phyloP scores from a whole-genome alignment of 1,284 basidiomycete species.

The Stereum hirsutum region DNA sequence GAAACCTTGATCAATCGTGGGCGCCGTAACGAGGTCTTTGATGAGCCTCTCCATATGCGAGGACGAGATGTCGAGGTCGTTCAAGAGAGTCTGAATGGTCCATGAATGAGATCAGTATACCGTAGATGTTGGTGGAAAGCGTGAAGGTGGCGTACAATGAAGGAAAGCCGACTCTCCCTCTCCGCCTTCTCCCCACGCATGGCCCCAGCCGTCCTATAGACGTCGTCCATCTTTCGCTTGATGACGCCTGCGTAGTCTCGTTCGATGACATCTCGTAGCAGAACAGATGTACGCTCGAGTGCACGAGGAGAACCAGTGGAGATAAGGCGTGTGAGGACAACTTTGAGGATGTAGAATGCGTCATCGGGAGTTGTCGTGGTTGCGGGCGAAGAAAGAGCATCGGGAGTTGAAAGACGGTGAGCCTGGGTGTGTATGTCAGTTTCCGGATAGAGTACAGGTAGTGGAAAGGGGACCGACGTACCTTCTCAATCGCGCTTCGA shows the following conservation, averaged over 20 bases:
- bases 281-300: slow-evolving; percentile 50
- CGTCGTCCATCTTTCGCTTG: slow-evolving; percentile 77
- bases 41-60: slow-evolving; percentile 79
- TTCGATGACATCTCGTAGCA: slow-evolving; percentile 69
- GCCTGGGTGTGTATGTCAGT: slow-evolving; percentile 34
- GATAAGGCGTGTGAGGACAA: slow-evolving; percentile 67
- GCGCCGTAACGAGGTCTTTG: slow-evolving; percentile 54
- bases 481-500: slow-evolving; percentile 84
- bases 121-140: neutral
- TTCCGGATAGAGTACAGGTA: slow-evolving; percentile 2
- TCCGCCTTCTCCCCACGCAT: slow-evolving; percentile 66
- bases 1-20: slow-evolving; percentile 63
- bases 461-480: slow-evolving; percentile 17
- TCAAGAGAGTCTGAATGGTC: slow-evolving; percentile 76
- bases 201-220: slow-evolving; percentile 57
- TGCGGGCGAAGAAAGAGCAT: slow-evolving; percentile 53
- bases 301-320: slow-evolving; percentile 61
- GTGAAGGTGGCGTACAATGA: slow-evolving; percentile 53
- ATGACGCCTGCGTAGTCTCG: slow-evolving; percentile 73
- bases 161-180: slow-evolving; percentile 66
- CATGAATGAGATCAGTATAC: neutral
- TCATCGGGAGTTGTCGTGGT: slow-evolving; percentile 82
- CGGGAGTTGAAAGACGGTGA: slow-evolving; percentile 58
- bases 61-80: slow-evolving; percentile 83
- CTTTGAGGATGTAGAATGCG: slow-evolving; percentile 88